Evolutionary conservation across 352 stramenopile species (phyloP), one percentile per base, ranked within the genome.

Genomic region (Phytophthora nicotianae): DNA sequence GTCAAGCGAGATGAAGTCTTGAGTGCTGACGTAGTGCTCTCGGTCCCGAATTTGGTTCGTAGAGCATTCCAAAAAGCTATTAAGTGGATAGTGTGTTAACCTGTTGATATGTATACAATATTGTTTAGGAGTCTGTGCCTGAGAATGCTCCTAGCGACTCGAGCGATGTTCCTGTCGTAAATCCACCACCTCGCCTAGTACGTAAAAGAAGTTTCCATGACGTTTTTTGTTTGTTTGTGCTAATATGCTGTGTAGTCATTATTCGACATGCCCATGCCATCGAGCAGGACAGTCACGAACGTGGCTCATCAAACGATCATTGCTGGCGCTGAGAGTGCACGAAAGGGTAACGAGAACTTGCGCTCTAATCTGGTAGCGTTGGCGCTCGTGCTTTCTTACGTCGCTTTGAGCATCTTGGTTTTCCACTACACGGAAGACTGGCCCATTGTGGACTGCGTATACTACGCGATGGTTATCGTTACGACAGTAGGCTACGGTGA

Each of bases 381-480:
- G 45, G 69, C 7, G 4, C 74, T 90, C 19, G 77, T 90, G 40
- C 54, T 83, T 6, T 86, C 81, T 24, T 90, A 90, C 43, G 54
- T 90, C 14, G 74, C 32, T 3, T 78, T 84, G 26, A 72, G 66
- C 55, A 79, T 88, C 29, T 35, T 88, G 4, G 80, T 84, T 5
- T 90, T 80, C 42, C 75, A 88, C 62, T 84, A 68, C 46, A 55
- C 83, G 16, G 81, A 90, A 50, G 24, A 72, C 8, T 90, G 81
- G 81, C 70, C 62, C 0, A 58, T 88, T 14, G 60, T 97, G 0
- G 92, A 97, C 71, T 86, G 83, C 27, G 65, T 98, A 20, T 98
- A 98, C 62, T 98, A 95, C 72, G 78, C 81, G 26, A 91, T 97
- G 68, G 90, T 97, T 8, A 97, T 95, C 37, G 74, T 98, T n/a